These are phyloP conservation scores for Ananas comosus DNA, from an alignment of 176 grass and related monocot species.

Conservation along the genomic window DNA sequence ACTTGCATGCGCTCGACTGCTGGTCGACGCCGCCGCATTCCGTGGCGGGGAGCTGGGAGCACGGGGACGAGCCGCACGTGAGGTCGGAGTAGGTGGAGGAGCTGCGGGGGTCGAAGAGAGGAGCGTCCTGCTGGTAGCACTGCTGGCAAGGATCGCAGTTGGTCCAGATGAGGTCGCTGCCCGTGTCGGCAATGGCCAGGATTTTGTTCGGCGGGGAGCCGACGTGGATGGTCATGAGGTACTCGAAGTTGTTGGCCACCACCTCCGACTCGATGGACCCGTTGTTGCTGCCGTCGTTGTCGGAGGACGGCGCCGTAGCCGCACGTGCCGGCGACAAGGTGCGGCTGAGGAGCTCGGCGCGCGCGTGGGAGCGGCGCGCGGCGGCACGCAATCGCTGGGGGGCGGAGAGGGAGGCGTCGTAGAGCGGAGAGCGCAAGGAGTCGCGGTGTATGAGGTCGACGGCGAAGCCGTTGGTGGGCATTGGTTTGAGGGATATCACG, in stretches of 20 bases:
- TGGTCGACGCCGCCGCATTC: slow-evolving; percentile 3
- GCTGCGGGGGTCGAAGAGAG: slow-evolving; percentile 39
- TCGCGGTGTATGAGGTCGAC: slow-evolving; percentile 62
- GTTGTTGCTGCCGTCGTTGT: background rate
- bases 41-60: slow-evolving; percentile 17
- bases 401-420: slow-evolving; percentile 22
- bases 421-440: slow-evolving; percentile 38
- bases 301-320: background rate
- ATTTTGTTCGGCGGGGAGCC: slow-evolving; percentile 45
- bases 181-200: slow-evolving; percentile 48
- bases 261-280: background rate
- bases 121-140: slow-evolving; percentile 43
- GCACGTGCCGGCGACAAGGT: background rate
- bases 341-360: slow-evolving; percentile 3
- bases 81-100: slow-evolving; percentile 46
- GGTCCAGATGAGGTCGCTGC: slow-evolving; percentile 71
- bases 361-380: slow-evolving; percentile 20
- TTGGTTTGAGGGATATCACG: background rate
- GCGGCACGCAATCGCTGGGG: slow-evolving; percentile 25
- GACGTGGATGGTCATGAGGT: slow-evolving; percentile 54
- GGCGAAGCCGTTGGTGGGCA: slow-evolving; percentile 22
- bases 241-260: slow-evolving; percentile 14
- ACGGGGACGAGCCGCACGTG: slow-evolving; percentile 40
- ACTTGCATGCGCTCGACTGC: slow-evolving; percentile 38
- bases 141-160: slow-evolving; percentile 39